These are phyloP conservation scores for Aspergillus chevalieri DNA, from an alignment of 2,329 filamentous ascomycete species.

Conservation along the genomic window DNA sequence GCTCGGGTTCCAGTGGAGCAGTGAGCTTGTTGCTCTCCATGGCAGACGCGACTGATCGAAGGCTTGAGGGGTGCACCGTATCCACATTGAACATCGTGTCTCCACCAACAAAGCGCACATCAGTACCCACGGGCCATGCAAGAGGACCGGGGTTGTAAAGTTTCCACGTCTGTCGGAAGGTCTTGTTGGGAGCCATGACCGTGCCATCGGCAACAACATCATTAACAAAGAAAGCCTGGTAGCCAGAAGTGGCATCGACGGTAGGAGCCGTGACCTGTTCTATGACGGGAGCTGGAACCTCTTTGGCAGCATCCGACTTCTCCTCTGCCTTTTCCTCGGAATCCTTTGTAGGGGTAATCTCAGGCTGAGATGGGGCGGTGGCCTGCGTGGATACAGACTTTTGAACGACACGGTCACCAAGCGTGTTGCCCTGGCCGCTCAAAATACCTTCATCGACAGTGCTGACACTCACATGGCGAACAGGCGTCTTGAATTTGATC, in stretches of 20 bases:
- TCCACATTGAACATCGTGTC: slow-evolving; percentile 96
- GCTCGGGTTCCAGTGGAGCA: slow-evolving; percentile 62
- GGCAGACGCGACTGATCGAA: slow-evolving; percentile 68
- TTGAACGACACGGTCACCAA: slow-evolving; percentile 59
- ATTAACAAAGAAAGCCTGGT: slow-evolving; percentile 63
- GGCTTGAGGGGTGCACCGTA: slow-evolving; percentile 68
- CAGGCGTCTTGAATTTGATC: slow-evolving; percentile 92
- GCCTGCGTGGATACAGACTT: slow-evolving; percentile 39
- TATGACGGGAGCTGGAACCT: slow-evolving; percentile 28
- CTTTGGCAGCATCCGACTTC: slow-evolving; percentile 38
- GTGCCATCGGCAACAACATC: slow-evolving; percentile 78
- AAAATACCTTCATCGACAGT: slow-evolving; percentile 72
- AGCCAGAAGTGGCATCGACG: slow-evolving; percentile 12
- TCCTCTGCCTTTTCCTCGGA: slow-evolving; percentile 6
- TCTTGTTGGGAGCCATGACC: slow-evolving; percentile 59
- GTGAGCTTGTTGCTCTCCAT: slow-evolving; percentile 76
- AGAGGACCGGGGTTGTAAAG: slow-evolving; percentile 74
- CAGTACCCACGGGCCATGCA: slow-evolving; percentile 82
- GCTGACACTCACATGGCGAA: slow-evolving; percentile 79
- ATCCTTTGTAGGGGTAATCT: slow-evolving; percentile 2
- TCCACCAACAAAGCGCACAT: slow-evolving; percentile 84
- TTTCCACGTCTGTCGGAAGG: slow-evolving; percentile 87
- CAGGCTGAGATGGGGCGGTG: slow-evolving; percentile 44
- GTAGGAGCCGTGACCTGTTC: slow-evolving; percentile 7
- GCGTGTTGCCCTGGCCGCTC: slow-evolving; percentile 57